Conservation (phyloP, 768 basidiomycete species). For the Macrolepiota dolichaula region DNA sequence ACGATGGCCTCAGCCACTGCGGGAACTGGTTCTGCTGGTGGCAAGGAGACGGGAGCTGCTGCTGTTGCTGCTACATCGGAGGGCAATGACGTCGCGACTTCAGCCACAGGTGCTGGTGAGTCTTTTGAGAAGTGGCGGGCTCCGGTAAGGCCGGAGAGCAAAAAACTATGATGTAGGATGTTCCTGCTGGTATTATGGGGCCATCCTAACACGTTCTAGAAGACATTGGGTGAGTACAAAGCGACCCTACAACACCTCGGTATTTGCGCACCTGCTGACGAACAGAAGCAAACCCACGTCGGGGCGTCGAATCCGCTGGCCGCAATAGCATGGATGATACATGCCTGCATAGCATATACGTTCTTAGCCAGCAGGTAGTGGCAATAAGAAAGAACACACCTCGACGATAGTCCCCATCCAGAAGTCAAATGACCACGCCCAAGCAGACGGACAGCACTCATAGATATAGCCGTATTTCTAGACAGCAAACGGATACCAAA, state of each 20-base stretch:
- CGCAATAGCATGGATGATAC: neutral
- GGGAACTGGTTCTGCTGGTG: neutral
- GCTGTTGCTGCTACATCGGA: neutral
- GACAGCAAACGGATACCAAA: neutral
- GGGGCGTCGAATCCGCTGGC: neutral
- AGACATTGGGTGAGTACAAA: neutral
- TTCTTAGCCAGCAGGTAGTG: neutral
- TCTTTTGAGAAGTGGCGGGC: constrained; percentile 11
- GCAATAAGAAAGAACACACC: neutral
- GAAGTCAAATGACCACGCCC: neutral
- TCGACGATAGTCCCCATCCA: neutral
- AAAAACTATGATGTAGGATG: neutral
- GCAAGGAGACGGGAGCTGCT: neutral
- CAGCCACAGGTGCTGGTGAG: neutral
- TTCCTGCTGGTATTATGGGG: neutral
- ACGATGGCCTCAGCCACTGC: too few relatives aligned
- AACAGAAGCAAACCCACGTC: constrained; percentile 6
- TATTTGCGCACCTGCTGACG: neutral
- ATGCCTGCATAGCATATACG: neutral
- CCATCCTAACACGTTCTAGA: constrained; percentile 4
- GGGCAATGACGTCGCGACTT: neutral
- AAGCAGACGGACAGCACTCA: neutral
- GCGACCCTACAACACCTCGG: neutral
- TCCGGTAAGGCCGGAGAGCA: neutral
- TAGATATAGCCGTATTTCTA: neutral